Evolutionary conservation across 305 asterid genomes (phyloP).

Genomic region (Salvia sclarea): DNA sequence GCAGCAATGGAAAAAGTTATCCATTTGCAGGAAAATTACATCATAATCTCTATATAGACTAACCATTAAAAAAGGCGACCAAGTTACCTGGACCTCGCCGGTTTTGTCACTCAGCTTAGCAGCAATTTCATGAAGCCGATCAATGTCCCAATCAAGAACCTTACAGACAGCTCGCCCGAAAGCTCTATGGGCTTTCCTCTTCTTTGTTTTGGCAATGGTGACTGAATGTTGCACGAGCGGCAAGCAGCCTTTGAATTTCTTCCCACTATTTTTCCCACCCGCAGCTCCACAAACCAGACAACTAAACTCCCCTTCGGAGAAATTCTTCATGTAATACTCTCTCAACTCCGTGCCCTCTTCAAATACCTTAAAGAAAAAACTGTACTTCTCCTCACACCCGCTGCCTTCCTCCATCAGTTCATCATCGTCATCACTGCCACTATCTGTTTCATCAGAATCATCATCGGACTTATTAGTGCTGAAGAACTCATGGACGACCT

Average conservation of each 20-base stretch:
- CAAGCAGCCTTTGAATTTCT: slow-evolving; percentile 64
- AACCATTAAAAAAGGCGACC: too few relatives aligned
- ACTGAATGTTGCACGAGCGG: slow-evolving; percentile 73
- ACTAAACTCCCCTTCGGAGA: slow-evolving; percentile 52
- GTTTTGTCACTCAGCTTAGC: slow-evolving; percentile 38
- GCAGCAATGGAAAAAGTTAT: background rate
- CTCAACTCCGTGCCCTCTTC: slow-evolving; percentile 49
- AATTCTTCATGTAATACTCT: slow-evolving; percentile 52
- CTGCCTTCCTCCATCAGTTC: slow-evolving; percentile 46
- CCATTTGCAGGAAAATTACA: background rate
- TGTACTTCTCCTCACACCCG: slow-evolving; percentile 34
- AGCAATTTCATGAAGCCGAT: slow-evolving; percentile 46
- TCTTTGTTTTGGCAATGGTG: slow-evolving; percentile 52
- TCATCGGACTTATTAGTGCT: slow-evolving; percentile 27
- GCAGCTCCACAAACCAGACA: slow-evolving; percentile 76
- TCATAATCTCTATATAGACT: background rate
- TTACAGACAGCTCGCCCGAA: slow-evolving; percentile 64
- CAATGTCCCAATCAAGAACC: slow-evolving; percentile 78
- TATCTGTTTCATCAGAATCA: slow-evolving; percentile 34
- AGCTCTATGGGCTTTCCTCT: slow-evolving; percentile 61
- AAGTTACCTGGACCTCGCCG: slow-evolving; percentile 35
- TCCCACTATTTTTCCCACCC: slow-evolving; percentile 52
- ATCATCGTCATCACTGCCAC: slow-evolving; percentile 38
- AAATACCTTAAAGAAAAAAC: slow-evolving; percentile 51
- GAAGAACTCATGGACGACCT: slow-evolving; percentile 40